A percentile compares a stretch with the other conserved stretches of the same genome.
These are phyloP conservation scores for Fraxinus quadrangulata DNA, from an alignment of 257 asterid genomes.

Conservation along the genomic window DNA sequence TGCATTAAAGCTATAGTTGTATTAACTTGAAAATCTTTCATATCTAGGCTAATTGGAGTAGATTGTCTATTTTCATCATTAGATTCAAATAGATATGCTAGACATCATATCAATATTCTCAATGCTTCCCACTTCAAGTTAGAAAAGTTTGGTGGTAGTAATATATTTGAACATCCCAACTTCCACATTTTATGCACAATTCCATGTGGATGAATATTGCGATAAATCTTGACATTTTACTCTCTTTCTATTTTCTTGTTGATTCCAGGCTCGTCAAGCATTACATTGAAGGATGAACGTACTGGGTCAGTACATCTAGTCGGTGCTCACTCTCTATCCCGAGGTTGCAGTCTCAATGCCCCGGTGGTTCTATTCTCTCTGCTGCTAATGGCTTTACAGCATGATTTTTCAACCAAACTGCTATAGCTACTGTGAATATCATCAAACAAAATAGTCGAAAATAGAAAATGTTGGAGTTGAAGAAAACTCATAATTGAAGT, in stretches of 20 bases:
- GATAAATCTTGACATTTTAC: neutral
- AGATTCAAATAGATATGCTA: neutral
- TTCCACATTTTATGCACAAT: too few species aligned
- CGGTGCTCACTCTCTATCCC: slow-evolving; percentile 80
- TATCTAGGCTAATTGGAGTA: too few species aligned
- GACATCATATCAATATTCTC: neutral
- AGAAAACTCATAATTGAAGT: slow-evolving; percentile 21
- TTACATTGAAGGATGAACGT: slow-evolving; percentile 85
- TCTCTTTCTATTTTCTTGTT: slow-evolving; percentile 10
- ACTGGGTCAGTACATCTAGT: slow-evolving; percentile 98
- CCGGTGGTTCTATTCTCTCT: slow-evolving; percentile 36
- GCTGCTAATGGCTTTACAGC: slow-evolving; percentile 47
- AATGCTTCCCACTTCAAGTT: neutral
- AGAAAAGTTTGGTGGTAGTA: neutral
- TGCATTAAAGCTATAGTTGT: too few species aligned
- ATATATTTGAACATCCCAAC: too few species aligned
- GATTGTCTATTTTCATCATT: neutral
- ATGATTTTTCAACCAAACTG: slow-evolving; percentile 32
- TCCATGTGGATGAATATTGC: neutral
- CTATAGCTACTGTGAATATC: slow-evolving; percentile 34
- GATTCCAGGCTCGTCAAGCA: slow-evolving; percentile 87
- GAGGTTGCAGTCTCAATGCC: slow-evolving; percentile 35
- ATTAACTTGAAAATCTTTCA: neutral
- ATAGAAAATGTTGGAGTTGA: slow-evolving; percentile 30
- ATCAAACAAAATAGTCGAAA: slow-evolving; percentile 10